phyloP scores from a whole-genome alignment of 257 asterid species.

The Fraxinus excelsior region DNA sequence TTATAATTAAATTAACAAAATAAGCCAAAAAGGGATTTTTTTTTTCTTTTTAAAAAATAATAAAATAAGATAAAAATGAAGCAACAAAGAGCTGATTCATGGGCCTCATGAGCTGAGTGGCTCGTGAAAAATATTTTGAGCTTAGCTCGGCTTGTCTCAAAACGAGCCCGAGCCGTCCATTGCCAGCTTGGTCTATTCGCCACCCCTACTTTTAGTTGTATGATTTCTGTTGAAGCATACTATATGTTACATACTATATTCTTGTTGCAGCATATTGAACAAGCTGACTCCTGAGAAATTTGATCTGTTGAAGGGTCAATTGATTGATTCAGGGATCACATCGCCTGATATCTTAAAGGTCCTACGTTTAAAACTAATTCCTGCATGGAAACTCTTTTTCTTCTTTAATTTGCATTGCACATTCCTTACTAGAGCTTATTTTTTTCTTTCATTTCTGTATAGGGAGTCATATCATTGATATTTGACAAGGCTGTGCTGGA shows the following conservation, averaged over 20 bases:
- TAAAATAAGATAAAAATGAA: too few relatives aligned
- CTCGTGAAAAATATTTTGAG: too few relatives aligned
- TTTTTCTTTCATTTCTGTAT: constrained; percentile 19
- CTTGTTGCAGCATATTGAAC: constrained; percentile 76
- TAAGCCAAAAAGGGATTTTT: too few relatives aligned
- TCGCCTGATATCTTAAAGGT: constrained; percentile 92
- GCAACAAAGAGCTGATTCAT: too few relatives aligned
- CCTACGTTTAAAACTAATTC: not conserved
- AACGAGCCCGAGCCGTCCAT: too few relatives aligned
- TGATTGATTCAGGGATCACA: constrained; percentile 95
- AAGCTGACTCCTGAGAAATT: constrained; percentile 98
- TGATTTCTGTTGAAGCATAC: too few relatives aligned
- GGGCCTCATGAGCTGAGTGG: too few relatives aligned
- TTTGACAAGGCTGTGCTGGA: constrained; percentile 97
- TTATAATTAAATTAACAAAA: too few relatives aligned
- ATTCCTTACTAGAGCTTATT: constrained; percentile 13
- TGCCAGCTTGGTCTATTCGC: too few relatives aligned
- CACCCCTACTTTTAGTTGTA: not conserved
- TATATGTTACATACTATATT: not conserved
- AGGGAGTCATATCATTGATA: constrained; percentile 90
- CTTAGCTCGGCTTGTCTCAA: too few relatives aligned
- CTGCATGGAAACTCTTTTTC: not conserved
- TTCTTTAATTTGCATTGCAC: not conserved
- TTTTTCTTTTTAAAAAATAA: too few relatives aligned
- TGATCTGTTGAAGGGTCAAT: constrained; percentile 88